These are phyloP conservation scores for Salix exigua DNA, from an alignment of 345 rosid species.

Conservation along the genomic window DNA sequence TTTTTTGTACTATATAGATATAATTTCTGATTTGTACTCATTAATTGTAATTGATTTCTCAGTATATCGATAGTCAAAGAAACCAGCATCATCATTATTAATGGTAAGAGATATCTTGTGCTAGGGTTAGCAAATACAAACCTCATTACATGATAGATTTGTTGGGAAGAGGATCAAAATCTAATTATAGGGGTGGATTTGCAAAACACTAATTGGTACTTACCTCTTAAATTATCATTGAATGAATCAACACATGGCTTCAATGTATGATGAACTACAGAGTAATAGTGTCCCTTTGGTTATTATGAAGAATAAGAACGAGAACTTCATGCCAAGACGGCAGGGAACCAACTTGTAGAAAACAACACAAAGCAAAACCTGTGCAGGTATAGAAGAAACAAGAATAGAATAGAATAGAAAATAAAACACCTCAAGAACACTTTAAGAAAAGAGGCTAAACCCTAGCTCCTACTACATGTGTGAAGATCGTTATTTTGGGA, in stretches of 20 bases:
- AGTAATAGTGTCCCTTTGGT: no score
- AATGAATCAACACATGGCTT: background rate
- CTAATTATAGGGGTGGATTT: background rate
- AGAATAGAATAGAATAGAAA: background rate
- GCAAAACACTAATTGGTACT: background rate
- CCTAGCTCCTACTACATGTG: no score
- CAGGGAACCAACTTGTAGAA: background rate
- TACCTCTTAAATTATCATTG: no score
- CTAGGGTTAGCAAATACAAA: no score
- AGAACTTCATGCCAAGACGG: background rate
- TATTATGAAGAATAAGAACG: no score
- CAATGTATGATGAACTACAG: background rate
- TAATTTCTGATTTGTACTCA: background rate
- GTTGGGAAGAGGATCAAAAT: background rate
- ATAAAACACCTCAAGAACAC: background rate
- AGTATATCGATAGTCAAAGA: background rate
- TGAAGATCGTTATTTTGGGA: no score
- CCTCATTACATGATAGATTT: background rate
- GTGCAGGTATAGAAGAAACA: background rate
- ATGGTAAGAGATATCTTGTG: background rate
- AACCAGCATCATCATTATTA: background rate
- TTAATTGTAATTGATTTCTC: background rate
- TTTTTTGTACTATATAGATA: background rate
- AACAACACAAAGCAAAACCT: background rate
- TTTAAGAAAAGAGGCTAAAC: background rate